Percentiles rank a stretch among this genome's conserved stretches.
Evolutionary conservation across 805 yeast genomes (phyloP).

Genomic region (Maudiozyma turicensis): DNA sequence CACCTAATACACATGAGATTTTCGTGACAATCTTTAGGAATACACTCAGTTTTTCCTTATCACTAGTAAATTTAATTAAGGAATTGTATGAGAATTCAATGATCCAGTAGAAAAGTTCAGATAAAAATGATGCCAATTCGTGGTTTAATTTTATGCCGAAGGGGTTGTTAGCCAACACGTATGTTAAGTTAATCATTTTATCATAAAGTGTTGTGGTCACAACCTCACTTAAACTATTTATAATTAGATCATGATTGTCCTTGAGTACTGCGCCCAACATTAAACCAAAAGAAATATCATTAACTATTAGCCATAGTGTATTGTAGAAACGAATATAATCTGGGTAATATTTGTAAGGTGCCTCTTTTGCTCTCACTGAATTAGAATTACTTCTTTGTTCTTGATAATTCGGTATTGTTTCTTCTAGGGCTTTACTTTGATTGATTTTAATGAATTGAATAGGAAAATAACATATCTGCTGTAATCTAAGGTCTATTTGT

Average conservation of each 20-base stretch:
- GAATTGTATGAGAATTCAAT: conserved; percentile 50
- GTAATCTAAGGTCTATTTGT: conserved; percentile 69
- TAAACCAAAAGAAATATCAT: conserved; percentile 72
- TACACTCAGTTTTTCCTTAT: conserved; percentile 21
- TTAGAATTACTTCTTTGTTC: conserved; percentile 9
- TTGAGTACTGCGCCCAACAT: conserved; percentile 42
- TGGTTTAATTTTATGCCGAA: conserved; percentile 89
- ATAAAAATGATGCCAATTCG: conserved; percentile 76
- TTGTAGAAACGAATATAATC: conserved; percentile 76
- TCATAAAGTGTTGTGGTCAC: conserved; percentile 27
- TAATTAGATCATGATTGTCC: conserved; percentile 32
- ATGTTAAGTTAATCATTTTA: conserved; percentile 40
- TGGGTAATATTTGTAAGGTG: conserved; percentile 40
- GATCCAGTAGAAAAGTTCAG: conserved; percentile 81
- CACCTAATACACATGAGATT: conserved; percentile 44
- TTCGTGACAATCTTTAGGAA: conserved; percentile 30
- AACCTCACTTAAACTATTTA: conserved; percentile 26
- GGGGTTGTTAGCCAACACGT: conserved; percentile 80
- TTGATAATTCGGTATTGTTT: conserved; percentile 11
- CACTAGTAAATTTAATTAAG: conserved; percentile 17
- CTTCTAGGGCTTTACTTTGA: conserved; percentile 10
- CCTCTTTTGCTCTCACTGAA: conserved; percentile 9
- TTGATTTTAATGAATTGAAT: conserved; percentile 56
- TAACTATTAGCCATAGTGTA: conserved; percentile 75
- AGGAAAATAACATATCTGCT: conserved; percentile 72